Base-by-base conservation (phyloP, 306 rosid genomes). In the Betula pendula region DNA sequence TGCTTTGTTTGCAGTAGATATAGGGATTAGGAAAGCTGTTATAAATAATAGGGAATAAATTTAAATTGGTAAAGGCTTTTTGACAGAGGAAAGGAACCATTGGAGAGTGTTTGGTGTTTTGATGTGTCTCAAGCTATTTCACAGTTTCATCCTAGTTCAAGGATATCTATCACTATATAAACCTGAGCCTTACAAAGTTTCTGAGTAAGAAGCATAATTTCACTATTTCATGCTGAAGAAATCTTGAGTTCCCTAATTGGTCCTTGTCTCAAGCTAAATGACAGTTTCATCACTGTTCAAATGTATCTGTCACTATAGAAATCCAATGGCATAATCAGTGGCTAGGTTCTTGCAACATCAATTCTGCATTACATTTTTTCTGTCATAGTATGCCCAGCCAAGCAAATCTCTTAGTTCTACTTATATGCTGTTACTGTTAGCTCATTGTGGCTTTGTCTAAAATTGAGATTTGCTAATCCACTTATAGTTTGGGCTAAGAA, bases 341-440 rank as follows among this genome's bases (percentile, higher is more conserved):
- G 63, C 63, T 56, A 24, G 27, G 35, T 2, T 56, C 63, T 56
- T 1, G 31, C 31, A 22, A 3, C 5, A 10, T 56, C 24, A 56
- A 14, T 56, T 24, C 63, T 56, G 42, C 42, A 38, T 38, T 38
- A 38, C 42, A 38, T 38, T 38, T 25, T 58, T 25, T 58, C 27
- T 58, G 35, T 58, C 33, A 24, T 27, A 58, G 14, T 9, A 70
- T 35, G 60, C 33, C 51, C 31, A 66, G 78, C 47, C 19, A 13
- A 66, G 5, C 74, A 43, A 44, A 20, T 77, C 58, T 73, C 79
- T 67, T 35, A 56, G 48, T 43, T 73, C 27, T 47, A 58, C 71
- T 31, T 38, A 38, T 5, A 38, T 38, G 42, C 42, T 38, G 42
- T 38, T 5, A 38, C 42, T 38, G 42, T 38, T 38, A 38, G 42